These are phyloP conservation scores for Aegilops longissima DNA, from an alignment of 176 grass and related monocot genomes.

Conservation along the genomic window DNA sequence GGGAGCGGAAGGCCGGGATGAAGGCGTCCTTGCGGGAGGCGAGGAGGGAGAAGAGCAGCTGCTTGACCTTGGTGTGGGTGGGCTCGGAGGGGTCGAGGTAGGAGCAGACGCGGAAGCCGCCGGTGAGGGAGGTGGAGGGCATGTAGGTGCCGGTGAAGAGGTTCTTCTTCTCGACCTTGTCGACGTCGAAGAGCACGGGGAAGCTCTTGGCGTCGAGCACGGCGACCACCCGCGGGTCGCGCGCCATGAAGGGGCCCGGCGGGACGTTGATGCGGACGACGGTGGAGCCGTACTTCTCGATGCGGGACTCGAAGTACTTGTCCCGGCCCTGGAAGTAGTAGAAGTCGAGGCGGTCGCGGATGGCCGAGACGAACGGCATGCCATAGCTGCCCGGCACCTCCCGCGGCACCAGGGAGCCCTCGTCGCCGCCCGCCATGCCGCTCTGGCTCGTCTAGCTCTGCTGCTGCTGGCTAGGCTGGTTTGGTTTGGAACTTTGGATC, in stretches of 20 bases:
- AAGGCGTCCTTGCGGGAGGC: slow-evolving; percentile 55
- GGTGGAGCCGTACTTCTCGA: slow-evolving; percentile 59
- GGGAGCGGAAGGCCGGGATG: slow-evolving; percentile 51
- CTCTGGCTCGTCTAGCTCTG: neutral
- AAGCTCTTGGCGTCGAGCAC: slow-evolving; percentile 78
- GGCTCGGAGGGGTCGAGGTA: slow-evolving; percentile 79
- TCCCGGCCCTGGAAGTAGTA: slow-evolving; percentile 70
- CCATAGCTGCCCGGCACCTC: slow-evolving; percentile 55
- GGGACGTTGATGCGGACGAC: slow-evolving; percentile 67
- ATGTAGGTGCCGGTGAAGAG: slow-evolving; percentile 73
- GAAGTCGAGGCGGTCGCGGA: slow-evolving; percentile 70
- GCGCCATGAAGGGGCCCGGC: slow-evolving; percentile 55
- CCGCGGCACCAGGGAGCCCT: neutral
- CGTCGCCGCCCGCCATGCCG: slow-evolving; percentile 5
- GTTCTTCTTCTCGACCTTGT: slow-evolving; percentile 76
- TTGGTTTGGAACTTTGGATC: no score
- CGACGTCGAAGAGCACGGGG: slow-evolving; percentile 63
- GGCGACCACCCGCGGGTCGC: slow-evolving; percentile 57
- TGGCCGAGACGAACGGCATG: slow-evolving; percentile 38
- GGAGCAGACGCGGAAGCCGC: slow-evolving; percentile 65
- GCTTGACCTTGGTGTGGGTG: slow-evolving; percentile 63
- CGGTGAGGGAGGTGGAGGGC: slow-evolving; percentile 62
- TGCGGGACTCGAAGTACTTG: slow-evolving; percentile 68
- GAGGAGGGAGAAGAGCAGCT: slow-evolving; percentile 57
- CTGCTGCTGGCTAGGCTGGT: no score